Conservation (phyloP, 2,329 filamentous ascomycete genomes). For the Stagonosporopsis tanaceti region DNA sequence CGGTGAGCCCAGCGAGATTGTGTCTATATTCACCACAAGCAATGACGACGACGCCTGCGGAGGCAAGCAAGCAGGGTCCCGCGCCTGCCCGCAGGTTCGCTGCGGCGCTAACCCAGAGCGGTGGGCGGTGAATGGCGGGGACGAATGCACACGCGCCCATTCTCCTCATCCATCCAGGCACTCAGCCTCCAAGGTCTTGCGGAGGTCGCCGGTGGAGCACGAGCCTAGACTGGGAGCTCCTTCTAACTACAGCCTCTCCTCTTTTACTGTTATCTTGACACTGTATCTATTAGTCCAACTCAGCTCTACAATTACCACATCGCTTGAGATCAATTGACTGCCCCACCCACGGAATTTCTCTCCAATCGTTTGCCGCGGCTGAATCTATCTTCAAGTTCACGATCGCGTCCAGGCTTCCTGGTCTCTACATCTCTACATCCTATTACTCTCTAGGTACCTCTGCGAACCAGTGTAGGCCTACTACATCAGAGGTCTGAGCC, state of each 20-base stretch:
- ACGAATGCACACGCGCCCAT: constrained; percentile 7
- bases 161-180: constrained; percentile 23
- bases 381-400: constrained; percentile 16
- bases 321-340: constrained; percentile 22
- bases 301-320: constrained; percentile 20
- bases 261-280: constrained; percentile 29
- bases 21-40: constrained; percentile 1
- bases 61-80: constrained; percentile 26
- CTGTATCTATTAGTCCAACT: constrained; percentile 24
- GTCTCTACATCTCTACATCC: constrained; percentile 1
- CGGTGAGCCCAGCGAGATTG: constrained; percentile 13
- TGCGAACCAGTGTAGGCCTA: constrained; percentile 3
- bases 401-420: constrained; percentile 6
- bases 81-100: constrained; percentile 2
- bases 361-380: constrained; percentile 21
- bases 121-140: constrained; percentile 32
- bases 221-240: constrained; percentile 37
- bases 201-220: constrained; percentile 46
- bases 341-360: constrained; percentile 22
- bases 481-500: neutral
- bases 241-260: constrained; percentile 27
- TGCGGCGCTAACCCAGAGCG: constrained; percentile 28
- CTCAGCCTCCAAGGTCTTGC: constrained; percentile 24
- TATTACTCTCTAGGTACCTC: neutral
- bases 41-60: constrained; percentile 31